A percentile compares a stretch with the other conserved stretches of the same genome.
Evolutionary conservation across 306 rosid species (phyloP).

Genomic region (Dalbergia oliveri): DNA sequence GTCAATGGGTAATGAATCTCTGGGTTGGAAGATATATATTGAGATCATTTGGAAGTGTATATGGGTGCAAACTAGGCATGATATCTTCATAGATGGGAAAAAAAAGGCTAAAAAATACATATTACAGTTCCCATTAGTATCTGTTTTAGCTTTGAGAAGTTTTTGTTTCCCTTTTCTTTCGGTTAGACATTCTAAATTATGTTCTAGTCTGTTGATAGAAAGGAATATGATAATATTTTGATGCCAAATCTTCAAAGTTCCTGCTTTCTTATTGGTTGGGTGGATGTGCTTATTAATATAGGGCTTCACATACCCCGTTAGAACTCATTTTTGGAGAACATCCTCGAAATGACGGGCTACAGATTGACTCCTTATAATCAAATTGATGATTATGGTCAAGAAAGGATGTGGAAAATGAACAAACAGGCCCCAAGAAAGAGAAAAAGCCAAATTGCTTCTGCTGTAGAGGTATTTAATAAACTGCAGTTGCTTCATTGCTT

Average conservation of each 20-base stretch:
- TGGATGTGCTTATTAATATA: conserved; percentile 50
- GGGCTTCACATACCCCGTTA: conserved; percentile 92
- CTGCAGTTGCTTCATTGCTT: conserved; percentile 22
- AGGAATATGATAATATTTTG: conserved; percentile 29
- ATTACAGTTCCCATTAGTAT: conserved; percentile 26
- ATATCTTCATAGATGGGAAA: conserved; percentile 18
- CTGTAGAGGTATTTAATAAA: conserved; percentile 73
- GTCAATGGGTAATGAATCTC: conserved; percentile 5
- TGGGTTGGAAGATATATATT: conserved; percentile 19
- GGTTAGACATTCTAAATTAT: conserved; percentile 18
- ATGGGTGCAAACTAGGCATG: conserved; percentile 23
- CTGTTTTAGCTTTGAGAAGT: conserved; percentile 32
- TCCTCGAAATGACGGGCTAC: conserved; percentile 85
- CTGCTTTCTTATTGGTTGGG: conserved; percentile 39
- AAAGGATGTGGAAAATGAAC: conserved; percentile 87
- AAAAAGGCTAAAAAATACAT: conserved; percentile 15
- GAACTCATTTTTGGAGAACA: conserved; percentile 84
- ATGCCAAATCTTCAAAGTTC: conserved; percentile 28
- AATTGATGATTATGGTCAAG: conserved; percentile 96
- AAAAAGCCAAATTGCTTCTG: conserved; percentile 93
- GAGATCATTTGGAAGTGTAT: conserved; percentile 4
- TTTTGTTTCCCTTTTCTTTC: conserved; percentile 14
- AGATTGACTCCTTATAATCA: conserved; percentile 83
- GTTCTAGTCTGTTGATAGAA: conserved; percentile 25
- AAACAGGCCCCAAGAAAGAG: conserved; percentile 95